Percentiles rank a stretch among this genome's conserved stretches.
These are phyloP conservation scores for Patellifolia procumbens DNA, from an alignment of 179 eudicot genomes.

Conservation along the genomic window DNA sequence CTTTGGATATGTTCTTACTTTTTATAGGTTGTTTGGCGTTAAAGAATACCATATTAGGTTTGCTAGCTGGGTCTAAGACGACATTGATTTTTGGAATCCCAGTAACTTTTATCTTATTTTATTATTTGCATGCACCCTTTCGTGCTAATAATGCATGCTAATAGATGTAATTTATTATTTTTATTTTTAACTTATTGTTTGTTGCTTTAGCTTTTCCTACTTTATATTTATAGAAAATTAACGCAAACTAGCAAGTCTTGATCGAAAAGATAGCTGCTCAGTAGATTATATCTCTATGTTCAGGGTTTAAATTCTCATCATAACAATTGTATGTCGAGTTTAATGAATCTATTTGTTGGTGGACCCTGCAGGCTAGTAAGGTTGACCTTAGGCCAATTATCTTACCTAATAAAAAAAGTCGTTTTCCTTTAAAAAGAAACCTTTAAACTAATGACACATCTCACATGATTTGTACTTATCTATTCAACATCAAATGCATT, in stretches of 20 bases:
- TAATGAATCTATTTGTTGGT: too few relatives aligned
- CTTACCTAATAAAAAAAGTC: too few relatives aligned
- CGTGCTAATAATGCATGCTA: slow-evolving; percentile 12
- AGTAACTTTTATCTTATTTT: neutral
- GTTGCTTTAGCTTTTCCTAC: neutral
- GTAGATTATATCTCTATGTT: too few relatives aligned
- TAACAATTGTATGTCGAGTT: too few relatives aligned
- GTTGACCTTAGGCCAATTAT: too few relatives aligned
- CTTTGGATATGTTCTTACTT: slow-evolving; percentile 31
- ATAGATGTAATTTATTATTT: neutral
- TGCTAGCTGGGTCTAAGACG: slow-evolving; percentile 15
- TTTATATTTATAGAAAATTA: slow-evolving; percentile 16
- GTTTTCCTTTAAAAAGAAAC: too few relatives aligned
- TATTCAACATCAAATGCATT: neutral
- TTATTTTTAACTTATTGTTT: neutral
- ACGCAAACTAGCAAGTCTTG: too few relatives aligned
- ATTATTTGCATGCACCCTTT: slow-evolving; percentile 14
- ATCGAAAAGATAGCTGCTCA: too few relatives aligned
- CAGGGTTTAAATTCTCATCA: too few relatives aligned
- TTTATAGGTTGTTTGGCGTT: slow-evolving; percentile 30
- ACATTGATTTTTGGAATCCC: slow-evolving; percentile 29
- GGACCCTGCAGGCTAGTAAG: too few relatives aligned
- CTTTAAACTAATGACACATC: slow-evolving; percentile 15
- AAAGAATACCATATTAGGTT: slow-evolving; percentile 36
- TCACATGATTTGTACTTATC: neutral